Evolutionary conservation across 139 green algal species (phyloP), one percentile per base, ranked within the genome.

Genomic region (Closterium sp.): DNA sequence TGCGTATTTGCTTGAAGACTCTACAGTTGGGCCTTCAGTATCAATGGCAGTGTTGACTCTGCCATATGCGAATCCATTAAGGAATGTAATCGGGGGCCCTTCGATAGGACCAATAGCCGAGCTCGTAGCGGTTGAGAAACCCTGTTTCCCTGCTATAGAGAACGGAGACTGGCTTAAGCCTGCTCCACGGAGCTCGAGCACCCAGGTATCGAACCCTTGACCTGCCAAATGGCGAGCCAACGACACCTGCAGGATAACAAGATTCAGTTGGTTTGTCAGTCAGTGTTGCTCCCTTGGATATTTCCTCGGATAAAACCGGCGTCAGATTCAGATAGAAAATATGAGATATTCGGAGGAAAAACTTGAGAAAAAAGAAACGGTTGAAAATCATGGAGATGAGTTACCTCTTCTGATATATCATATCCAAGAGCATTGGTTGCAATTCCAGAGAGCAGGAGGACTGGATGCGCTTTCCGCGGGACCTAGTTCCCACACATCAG

Each of bases 171-270:
- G 55, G 91, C 91, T 94, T 30, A 94, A 85, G 33, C 92, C 92
- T 21, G 89, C 81, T 25, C 92, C 92, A 9, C 92, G 89, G 9
- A 94, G 34, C 90, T 94, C 92, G 31, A 38, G 33, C 30, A 93
- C 76, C 92, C 92, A 94, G n/a, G 92, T 94, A 36, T 94, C 92
- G 87, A 94, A 94, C 28, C 92, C 92, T 23, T 89, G 38, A 31
- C 34, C 86, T 23, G 85, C 85, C 36, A 94, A 84, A 43, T 94
- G 86, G 2, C 92, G 84, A 32, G 92, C 92, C 33, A 94, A 4
- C 25, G 92, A 94, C 55, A 93, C 30, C 92, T 94, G 92, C 84
- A 92, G 34, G 76, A 34, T 0, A 83, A 87, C 33, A 87, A 2
- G 33, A 19, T 2, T 35, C 33, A 35, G 33, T 28, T 87, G 84